Base-by-base conservation (phyloP, 768 basidiomycete species). In the Trametes cubensis region DNA sequence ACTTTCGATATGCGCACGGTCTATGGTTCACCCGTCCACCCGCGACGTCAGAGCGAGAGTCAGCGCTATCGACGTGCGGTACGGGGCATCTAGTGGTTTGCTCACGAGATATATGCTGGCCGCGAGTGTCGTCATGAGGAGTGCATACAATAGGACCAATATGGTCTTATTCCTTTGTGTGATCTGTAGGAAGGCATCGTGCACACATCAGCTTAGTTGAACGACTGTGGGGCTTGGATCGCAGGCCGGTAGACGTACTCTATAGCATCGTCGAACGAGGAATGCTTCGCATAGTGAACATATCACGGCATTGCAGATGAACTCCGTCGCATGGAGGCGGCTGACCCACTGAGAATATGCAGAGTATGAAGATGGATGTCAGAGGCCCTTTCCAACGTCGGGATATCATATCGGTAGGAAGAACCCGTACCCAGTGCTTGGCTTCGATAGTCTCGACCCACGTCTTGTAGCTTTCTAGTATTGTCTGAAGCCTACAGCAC, bases 261-360 rank as follows among this genome's bases (percentile, higher is more conserved):
- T 81, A 80, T 82, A 85, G 59, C 83, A 83, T 55, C 79, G 72
- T 40, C 77, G 72, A 26, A 84, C 78, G 46, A 81, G 81, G 62
- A 80, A 84, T 3, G 74, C 70, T 67, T 84, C 78, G 65, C 82
- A 83, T 39, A 81, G 52, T 56, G 76, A 71, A 64, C 77, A 79
- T 40, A 84, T 77, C 10, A 78, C 66, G 3, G 81, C 81, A 64
- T 83, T 83, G 39, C 83, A 53, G 56, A 83, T 79, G 39, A 83
- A 64, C 52, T 82, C 81, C 0, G 77, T 71, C 77, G 78, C 81
- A 61, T 78, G 73, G 20, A 83, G 75, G 0, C 68, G 67, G 58
- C 75, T 80, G 3, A 74, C 73, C 40, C 78, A 69, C 67, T 70
- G 34, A 1, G 4, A 8, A 25, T 6, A 7, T 23, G 44, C 53